Base-by-base conservation (phyloP, 768 basidiomycete genomes). In the Lactarius indigo region DNA sequence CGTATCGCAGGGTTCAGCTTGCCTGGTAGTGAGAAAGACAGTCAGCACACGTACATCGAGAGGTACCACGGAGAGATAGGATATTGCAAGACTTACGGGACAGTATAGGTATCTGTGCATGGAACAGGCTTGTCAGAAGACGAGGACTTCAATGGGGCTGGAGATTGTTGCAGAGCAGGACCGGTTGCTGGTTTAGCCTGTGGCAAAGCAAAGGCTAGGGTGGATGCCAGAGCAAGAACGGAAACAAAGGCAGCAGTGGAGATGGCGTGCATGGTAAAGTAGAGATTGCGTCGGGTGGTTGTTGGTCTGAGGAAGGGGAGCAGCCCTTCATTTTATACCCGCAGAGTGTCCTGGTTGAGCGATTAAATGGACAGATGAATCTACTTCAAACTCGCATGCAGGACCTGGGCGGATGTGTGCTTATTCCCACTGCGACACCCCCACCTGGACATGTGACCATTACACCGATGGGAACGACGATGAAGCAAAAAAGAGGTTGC, bases 261-360 rank as follows among this genome's bases (percentile, higher is more conserved):
- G 37, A 58, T 18, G 39, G 26, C 35, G 35, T 57, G 28, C 65
- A 66, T 66, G 57, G 8, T 63, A 20, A 35, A 7, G 47, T 15
- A 15, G 30, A 50, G 0, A 1, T 7, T 61, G 20, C 4, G 42
- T 50, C 28, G 6, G 13, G 6, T 15, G 15, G 28, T 15, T 56
- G 18, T n/a, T 20, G 20, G 9, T n/a, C 15, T 10, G 13, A 15
- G 23, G 44, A 15, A 26, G 50, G 13, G n/a, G 30, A 31, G n/a
- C 1, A 50, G 23, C 54, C 54, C 20, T 12, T 9, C 13, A 6
- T 47, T 57, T 60, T 61, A 65, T 47, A 56, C n/a, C 64, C 31
- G 20, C n/a, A n/a, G n/a, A n/a, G n/a, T n/a, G n/a, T n/a, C n/a
- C n/a, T n/a, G n/a, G n/a, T n/a, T n/a, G n/a, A n/a, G n/a, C n/a